phyloP scores from a whole-genome alignment of 1,284 basidiomycete genomes.

The Volvariella surrecta region DNA sequence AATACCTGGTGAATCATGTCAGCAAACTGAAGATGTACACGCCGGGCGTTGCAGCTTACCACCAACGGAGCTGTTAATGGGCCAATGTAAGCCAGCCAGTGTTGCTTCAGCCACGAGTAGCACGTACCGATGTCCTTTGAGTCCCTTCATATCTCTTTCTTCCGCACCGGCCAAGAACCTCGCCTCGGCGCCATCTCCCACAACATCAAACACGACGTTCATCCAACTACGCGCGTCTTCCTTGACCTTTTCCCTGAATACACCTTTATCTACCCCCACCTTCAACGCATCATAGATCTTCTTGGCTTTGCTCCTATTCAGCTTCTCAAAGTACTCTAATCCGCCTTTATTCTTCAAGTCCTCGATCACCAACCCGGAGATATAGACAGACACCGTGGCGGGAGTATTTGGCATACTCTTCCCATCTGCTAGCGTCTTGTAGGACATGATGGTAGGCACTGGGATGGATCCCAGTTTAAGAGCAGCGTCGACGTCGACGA shows the following conservation, averaged over 20 bases:
- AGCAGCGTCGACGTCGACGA: constrained; percentile 81
- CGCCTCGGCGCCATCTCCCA: constrained; percentile 60
- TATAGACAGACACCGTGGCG: constrained; percentile 88
- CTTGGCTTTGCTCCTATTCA: constrained; percentile 67
- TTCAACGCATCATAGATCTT: constrained; percentile 69
- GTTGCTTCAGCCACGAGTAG: background rate
- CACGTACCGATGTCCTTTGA: constrained; percentile 88
- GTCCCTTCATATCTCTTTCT: constrained; percentile 67
- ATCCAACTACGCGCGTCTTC: constrained; percentile 76
- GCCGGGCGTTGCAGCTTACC: constrained; percentile 26
- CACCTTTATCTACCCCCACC: constrained; percentile 61
- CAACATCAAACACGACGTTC: constrained; percentile 84
- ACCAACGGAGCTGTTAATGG: constrained; percentile 48
- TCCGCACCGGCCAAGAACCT: constrained; percentile 77
- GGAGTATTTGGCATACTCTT: constrained; percentile 94
- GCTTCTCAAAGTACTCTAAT: constrained; percentile 55
- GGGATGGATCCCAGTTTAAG: constrained; percentile 66
- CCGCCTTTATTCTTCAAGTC: constrained; percentile 68
- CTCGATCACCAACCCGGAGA: constrained; percentile 81
- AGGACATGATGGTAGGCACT: constrained; percentile 77
- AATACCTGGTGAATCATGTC: constrained; percentile 45
- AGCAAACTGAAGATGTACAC: too few relatives aligned
- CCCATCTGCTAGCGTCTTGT: constrained; percentile 78
- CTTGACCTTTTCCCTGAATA: constrained; percentile 62
- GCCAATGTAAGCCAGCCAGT: background rate